These are phyloP conservation scores for Diaporthe humulicola DNA, from an alignment of 2,329 filamentous ascomycete species.

Conservation along the genomic window DNA sequence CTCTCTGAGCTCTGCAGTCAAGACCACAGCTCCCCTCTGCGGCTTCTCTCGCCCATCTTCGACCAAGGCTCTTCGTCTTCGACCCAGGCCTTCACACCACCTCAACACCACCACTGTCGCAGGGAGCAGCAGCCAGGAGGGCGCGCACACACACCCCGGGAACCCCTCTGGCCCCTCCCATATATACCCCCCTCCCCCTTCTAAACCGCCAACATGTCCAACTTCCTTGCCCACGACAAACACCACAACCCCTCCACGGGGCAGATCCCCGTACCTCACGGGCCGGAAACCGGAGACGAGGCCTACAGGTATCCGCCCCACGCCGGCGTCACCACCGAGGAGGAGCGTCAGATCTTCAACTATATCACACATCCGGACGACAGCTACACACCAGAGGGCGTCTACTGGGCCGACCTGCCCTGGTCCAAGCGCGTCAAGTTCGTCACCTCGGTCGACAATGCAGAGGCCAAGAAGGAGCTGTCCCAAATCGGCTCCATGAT, in stretches of 20 bases:
- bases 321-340: slow-evolving; percentile 53
- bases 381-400: slow-evolving; percentile 83
- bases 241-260: slow-evolving; percentile 60
- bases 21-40: slow-evolving; percentile 21
- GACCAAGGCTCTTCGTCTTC: slow-evolving; percentile 19
- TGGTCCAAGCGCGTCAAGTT: slow-evolving; percentile 79
- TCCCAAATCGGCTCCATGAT: slow-evolving; percentile 79
- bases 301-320: slow-evolving; percentile 59
- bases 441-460: slow-evolving; percentile 78
- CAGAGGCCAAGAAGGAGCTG: slow-evolving; percentile 78
- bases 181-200: neutral
- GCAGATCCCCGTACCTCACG: slow-evolving; percentile 69
- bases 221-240: slow-evolving; percentile 53
- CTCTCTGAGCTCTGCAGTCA: slow-evolving; percentile 34
- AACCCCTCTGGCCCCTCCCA: slow-evolving; percentile 7
- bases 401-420: slow-evolving; percentile 94
- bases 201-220: slow-evolving; percentile 48
- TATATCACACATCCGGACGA: slow-evolving; percentile 89
- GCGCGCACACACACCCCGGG: neutral
- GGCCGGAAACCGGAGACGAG: slow-evolving; percentile 63
- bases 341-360: slow-evolving; percentile 76
- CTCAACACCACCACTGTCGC: neutral
- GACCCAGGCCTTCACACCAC: slow-evolving; percentile 16
- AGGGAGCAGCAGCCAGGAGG: neutral
- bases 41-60: slow-evolving; percentile 23